Base-by-base conservation (phyloP, 129 eudicot genomes). In the Chrysanthemum lavandulifolium region DNA sequence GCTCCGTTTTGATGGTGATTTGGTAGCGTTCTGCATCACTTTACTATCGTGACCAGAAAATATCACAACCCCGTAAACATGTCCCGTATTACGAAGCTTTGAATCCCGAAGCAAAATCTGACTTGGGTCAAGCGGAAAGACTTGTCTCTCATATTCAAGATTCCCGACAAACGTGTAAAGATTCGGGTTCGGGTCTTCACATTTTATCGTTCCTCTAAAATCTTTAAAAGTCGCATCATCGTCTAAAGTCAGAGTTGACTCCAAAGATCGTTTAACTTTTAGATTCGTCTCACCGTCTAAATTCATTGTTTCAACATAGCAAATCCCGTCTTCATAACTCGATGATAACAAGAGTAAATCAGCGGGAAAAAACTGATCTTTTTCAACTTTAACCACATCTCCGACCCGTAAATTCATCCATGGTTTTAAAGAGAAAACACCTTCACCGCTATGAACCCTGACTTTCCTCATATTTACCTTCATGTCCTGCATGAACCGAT, bases 291-390 rank as follows among this genome's bases (percentile, higher is more conserved):
- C 99, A 25, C 99, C 99, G 53, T 95, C 99, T 80, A 95, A 80
- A 76, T 95, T 95, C 99, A 95, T 95, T 2, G 99, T 95, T 63
- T 95, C 99, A 56, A 95, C 99, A 65, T 95, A 95, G 77, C 99
- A 90, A 74, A 95, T 95, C 56, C 99, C 99, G 61, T 95, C 99
- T 71, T 95, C 97, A 80, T 90, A 95, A 81, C 99, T 90, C 2
- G 99, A 90, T 11, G 99, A 88, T 18, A 95, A 62, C 56, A 95
- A 84, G 73, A 95, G 80, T 69, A 95, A 83, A 88, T 95, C 99
- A 1, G 99, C 96, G 8, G 99, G 99, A 49, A 95, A 95, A 82
- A 95, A 95, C 60, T 86, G 85, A 80, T 95, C 97, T 80, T 95
- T 95, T 71, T 90, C 92, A 11, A 95, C 97, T 80, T 90, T 95